A percentile compares a stretch with the other conserved stretches of the same genome.
phyloP scores from a whole-genome alignment of 352 stramenopile genomes.

The Aphanomyces invadans region DNA sequence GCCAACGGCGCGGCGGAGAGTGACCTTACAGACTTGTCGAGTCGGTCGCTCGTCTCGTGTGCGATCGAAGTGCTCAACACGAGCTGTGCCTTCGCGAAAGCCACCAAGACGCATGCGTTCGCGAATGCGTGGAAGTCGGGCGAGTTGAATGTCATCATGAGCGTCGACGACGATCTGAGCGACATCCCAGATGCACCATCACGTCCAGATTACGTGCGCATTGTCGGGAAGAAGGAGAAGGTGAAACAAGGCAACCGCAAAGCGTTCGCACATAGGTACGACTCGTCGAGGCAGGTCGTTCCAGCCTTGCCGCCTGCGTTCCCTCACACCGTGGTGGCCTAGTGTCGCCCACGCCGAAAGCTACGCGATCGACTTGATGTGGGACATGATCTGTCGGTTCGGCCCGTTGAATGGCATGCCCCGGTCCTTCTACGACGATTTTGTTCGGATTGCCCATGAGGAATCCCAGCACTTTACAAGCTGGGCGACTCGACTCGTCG shows the following conservation, averaged over 20 bases:
- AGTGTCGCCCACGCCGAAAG: constrained; percentile 43
- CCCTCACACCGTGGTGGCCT: not conserved
- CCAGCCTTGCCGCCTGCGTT: not conserved
- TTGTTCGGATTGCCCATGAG: constrained; percentile 42
- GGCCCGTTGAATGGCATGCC: constrained; percentile 30
- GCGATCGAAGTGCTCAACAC: constrained; percentile 39
- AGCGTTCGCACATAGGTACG: constrained; percentile 39
- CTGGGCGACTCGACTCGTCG: constrained; percentile 39
- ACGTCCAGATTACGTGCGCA: constrained; percentile 38
- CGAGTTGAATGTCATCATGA: constrained; percentile 27
- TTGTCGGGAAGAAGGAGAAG: constrained; percentile 36
- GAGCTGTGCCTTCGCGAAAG: constrained; percentile 33
- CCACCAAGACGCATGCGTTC: constrained; percentile 35
- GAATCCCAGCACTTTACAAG: constrained; percentile 45
- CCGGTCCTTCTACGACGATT: constrained; percentile 51
- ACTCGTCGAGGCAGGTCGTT: not conserved
- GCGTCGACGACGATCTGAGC: constrained; percentile 34
- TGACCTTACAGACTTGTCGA: not conserved
- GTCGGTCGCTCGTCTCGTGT: constrained; percentile 31
- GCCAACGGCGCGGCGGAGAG: no score
- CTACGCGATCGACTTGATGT: constrained; percentile 59
- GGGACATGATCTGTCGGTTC: constrained; percentile 54
- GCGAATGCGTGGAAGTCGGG: constrained; percentile 34
- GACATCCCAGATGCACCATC: constrained; percentile 38
- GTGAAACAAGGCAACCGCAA: constrained; percentile 44